Base-by-base conservation (phyloP, 192 early-diverging fungal species). In the Geosiphon pyriformis region DNA sequence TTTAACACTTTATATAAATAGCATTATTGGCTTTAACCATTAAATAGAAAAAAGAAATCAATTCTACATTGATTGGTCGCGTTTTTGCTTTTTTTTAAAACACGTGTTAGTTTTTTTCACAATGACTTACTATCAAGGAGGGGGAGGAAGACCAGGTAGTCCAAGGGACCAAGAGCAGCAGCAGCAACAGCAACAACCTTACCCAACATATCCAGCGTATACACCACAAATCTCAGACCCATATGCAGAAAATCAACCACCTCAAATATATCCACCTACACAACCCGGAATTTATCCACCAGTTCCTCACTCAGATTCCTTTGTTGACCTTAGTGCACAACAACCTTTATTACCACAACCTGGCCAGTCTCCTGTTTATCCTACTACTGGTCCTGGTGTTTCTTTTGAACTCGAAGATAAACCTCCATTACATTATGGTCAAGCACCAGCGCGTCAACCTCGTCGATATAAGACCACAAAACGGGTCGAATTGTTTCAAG, bases 401-500 rank as follows among this genome's bases (percentile, higher is more conserved):
- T 10, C 6, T 42, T 6, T 42, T 42, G 15, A 42, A 42, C 37
- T 42, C 37, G 11, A 52, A 35, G 48, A 51, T 20, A 17, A 52
- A 49, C 0, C 25, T 31, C 12, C 46, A 20, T 61, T 65, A 50
- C 74, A 80, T 60, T 75, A 72, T 42, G 75, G 75, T 18, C 69
- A 70, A 51, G 80, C 73, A 10, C 80, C 80, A 12, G 65, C 61
- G 3, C 68, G 75, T 22, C 80, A 82, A 52, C 77, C 69, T 27
- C 69, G 80, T 66, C 70, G 80, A 42, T 82, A 72, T 56, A 72
- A 74, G 46, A 82, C 80, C 1, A 79, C 78, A 37, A 77, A 65
- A 55, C 71, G 75, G 29, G 82, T 92, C 31, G 79, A 83, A 72
- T 70, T 91, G 59, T 88, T 83, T 6, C 71, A 81, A 0, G 88